A percentile compares a stretch with the other conserved stretches of the same genome.
Conservation (phyloP, 768 basidiomycete genomes). For the Russula earlei region DNA sequence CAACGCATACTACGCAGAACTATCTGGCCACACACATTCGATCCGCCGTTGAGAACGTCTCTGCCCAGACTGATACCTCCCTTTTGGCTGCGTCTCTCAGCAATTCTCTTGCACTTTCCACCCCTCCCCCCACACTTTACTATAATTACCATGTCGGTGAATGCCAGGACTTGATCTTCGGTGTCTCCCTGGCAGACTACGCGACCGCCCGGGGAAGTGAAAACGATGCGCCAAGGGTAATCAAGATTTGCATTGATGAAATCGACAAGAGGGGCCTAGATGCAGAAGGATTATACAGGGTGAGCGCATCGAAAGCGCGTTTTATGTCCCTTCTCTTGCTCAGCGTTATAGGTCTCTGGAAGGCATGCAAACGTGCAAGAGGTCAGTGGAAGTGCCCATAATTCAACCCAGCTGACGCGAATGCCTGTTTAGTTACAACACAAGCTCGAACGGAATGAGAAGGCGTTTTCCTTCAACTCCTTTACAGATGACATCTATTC, state of each 20-base stretch:
- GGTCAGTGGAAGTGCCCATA: slow-evolving; percentile 33
- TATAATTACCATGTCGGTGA: slow-evolving; percentile 73
- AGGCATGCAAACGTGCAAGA: slow-evolving; percentile 78
- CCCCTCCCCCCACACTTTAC: slow-evolving; percentile 66
- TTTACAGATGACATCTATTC: slow-evolving; percentile 72
- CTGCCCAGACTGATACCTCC: slow-evolving; percentile 58
- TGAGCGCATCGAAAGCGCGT: slow-evolving; percentile 26
- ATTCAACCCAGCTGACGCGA: slow-evolving; percentile 3
- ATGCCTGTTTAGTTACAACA: slow-evolving; percentile 54
- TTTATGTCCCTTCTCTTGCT: background rate
- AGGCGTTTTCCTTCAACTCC: slow-evolving; percentile 59
- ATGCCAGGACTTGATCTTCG: slow-evolving; percentile 85
- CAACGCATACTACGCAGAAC: slow-evolving; percentile 66
- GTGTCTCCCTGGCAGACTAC: slow-evolving; percentile 81
- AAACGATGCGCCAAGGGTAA: slow-evolving; percentile 68
- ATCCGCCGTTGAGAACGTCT: slow-evolving; percentile 53
- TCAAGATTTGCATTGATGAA: slow-evolving; percentile 72
- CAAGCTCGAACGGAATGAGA: slow-evolving; percentile 79
- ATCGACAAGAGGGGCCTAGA: slow-evolving; percentile 74
- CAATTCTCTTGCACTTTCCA: slow-evolving; percentile 51
- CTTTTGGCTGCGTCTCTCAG: slow-evolving; percentile 48
- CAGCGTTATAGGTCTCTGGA: slow-evolving; percentile 55
- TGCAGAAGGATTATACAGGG: slow-evolving; percentile 73
- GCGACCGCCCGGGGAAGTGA: slow-evolving; percentile 71
- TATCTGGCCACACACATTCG: slow-evolving; percentile 62